phyloP scores from a whole-genome alignment of 2,329 filamentous ascomycete species.

The Verticillium dahliae region DNA sequence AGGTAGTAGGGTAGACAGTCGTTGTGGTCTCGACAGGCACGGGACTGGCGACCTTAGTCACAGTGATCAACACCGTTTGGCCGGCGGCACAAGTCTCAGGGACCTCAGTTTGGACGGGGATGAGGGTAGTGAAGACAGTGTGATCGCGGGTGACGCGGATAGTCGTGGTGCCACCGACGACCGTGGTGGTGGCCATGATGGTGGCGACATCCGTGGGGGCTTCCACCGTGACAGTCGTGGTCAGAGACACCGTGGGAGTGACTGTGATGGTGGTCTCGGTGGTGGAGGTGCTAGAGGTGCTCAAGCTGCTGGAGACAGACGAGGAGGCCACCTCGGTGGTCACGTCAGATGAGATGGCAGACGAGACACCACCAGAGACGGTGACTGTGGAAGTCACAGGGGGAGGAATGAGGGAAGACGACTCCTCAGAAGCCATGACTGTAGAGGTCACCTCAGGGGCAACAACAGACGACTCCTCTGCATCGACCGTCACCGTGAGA shows the following conservation, averaged over 20 bases:
- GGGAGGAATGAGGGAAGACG: not conserved
- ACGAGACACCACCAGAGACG: not conserved
- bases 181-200: not conserved
- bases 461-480: not conserved
- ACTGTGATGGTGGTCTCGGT: conserved; percentile 1
- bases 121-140: conserved; percentile 1
- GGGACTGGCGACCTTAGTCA: not conserved
- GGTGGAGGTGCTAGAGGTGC: conserved; percentile 2
- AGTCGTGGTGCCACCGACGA: conserved; percentile 2
- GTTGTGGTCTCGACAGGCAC: not conserved
- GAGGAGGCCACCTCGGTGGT: not conserved
- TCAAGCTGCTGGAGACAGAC: not conserved
- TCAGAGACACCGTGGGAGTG: conserved; percentile 4
- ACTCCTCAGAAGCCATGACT: not conserved
- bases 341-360: not conserved
- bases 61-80: not conserved
- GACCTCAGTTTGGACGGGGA: not conserved
- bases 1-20: not conserved
- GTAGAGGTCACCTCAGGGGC: not conserved
- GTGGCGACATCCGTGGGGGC: not conserved
- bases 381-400: not conserved
- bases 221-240: conserved; percentile 6
- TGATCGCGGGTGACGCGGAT: conserved; percentile 4
- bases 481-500: not conserved
- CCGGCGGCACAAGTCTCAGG: not conserved